Evolutionary conservation across 345 rosid species (phyloP), one percentile per base, ranked within the genome.

Genomic region (Nasturtium officinale): DNA sequence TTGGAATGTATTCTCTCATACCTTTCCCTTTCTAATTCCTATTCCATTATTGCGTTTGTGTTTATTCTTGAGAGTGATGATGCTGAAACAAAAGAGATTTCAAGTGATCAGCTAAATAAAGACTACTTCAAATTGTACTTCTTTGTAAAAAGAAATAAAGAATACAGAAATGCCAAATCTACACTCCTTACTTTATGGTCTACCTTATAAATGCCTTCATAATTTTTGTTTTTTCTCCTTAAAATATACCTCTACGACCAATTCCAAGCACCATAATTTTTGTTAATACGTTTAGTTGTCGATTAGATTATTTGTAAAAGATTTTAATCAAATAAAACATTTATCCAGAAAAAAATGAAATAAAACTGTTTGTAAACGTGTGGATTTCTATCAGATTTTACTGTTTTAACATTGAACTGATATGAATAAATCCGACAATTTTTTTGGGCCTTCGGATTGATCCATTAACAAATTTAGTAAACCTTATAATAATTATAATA

Each of bases 1-100:
- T 77, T 1, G 80, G 71, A 38, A 70, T 71, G 72, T 64, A 62
- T 63, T 64, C 72, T 63, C 35, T 77, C 80, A 77, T 77, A 26
- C 54, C 47, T 46, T 48, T 9, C 18, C 15, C 10, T 46, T 63
- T 46, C 75, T 63, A 9, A 7, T 59, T 61, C 38, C 32, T 51
- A 52, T 42, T 32, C 32, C 32, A 53, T 26, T 43, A 4, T 5
- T 60, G 12, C 15, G 26, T 42, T 40, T 43, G 37, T 54, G 42
- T 53, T 20, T 61, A 13, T 28, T 15, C 23, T 32, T 0, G 16
- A 20, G 29, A 30, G 7, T 3, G 54, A 28, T 55, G 61, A 50
- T 70, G 61, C 76, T 76, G 63, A 58, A 51, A 72, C 52, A 7
- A 52, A 30, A 69, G 73, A 72, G 69, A 28, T 50, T 38, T 45